These are phyloP conservation scores for Neurospora discreta DNA, from an alignment of 495 filamentous ascomycete genomes.

Conservation along the genomic window DNA sequence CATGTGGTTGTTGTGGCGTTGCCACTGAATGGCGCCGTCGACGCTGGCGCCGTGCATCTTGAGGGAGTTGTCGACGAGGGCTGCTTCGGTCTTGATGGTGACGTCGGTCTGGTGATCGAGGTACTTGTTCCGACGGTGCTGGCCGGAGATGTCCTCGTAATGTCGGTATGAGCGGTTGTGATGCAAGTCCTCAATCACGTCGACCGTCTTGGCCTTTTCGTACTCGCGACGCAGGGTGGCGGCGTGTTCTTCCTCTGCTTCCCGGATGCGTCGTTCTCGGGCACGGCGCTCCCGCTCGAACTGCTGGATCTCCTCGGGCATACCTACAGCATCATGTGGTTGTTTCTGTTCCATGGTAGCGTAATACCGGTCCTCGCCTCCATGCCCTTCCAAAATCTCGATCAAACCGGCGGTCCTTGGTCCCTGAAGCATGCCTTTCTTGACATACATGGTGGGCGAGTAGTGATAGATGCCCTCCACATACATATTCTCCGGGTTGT, in stretches of 20 bases:
- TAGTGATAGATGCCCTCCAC: constrained; percentile 26
- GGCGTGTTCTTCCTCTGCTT: constrained; percentile 19
- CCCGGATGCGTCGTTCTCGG: constrained; percentile 17
- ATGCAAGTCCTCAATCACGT: constrained; percentile 1
- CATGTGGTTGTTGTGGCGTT: constrained; percentile 9
- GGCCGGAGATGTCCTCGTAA: constrained; percentile 8
- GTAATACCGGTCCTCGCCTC: constrained; percentile 30
- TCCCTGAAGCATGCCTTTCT: constrained; percentile 23
- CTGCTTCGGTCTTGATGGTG: constrained; percentile 5
- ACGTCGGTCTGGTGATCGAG: constrained; percentile 11
- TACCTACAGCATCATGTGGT: constrained; percentile 26
- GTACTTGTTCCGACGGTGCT: constrained; percentile 6
- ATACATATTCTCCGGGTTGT: constrained; percentile 31
- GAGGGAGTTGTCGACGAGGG: constrained; percentile 12
- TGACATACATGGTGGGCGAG: constrained; percentile 33
- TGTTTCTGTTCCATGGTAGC: constrained; percentile 25
- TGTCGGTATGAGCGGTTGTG: constrained; percentile 9
- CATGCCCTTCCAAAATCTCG: constrained; percentile 23
- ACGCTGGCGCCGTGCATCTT: constrained; percentile 7
- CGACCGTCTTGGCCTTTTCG: constrained; percentile 20
- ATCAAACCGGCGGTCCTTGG: constrained; percentile 8
- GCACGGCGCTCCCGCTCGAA: constrained; percentile 26
- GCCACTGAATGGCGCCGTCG: constrained; percentile 8
- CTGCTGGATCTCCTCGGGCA: constrained; percentile 26
- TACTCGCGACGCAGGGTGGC: constrained; percentile 21